These are phyloP conservation scores for Heteromeles arbutifolia DNA, from an alignment of 306 rosid genomes.

Conservation along the genomic window DNA sequence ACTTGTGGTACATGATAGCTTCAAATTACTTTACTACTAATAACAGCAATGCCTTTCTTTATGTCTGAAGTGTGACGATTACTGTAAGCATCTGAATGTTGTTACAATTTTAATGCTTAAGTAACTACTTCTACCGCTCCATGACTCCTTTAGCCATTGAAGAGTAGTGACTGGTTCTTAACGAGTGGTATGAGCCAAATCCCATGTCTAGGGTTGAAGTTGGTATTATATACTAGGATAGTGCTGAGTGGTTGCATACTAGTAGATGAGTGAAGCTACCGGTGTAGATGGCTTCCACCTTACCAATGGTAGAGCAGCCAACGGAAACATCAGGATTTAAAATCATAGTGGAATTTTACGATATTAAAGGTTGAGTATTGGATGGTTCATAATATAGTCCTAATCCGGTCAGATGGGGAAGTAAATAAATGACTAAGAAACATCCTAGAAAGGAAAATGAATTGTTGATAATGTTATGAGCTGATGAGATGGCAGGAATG, in stretches of 20 bases:
- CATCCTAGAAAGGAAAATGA: background rate
- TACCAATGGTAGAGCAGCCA: background rate
- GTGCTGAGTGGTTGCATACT: background rate
- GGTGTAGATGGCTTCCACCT: background rate
- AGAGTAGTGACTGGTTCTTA: background rate
- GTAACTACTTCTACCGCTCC: background rate
- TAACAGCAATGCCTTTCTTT: background rate
- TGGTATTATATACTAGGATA: background rate
- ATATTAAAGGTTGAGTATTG: background rate
- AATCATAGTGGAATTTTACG: background rate
- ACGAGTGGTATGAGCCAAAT: background rate
- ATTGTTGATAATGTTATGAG: background rate
- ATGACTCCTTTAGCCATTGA: background rate
- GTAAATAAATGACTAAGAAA: background rate
- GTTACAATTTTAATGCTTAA: background rate
- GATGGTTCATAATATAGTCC: background rate
- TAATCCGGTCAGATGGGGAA: background rate
- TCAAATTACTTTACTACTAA: background rate
- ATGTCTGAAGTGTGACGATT: background rate
- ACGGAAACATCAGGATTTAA: background rate
- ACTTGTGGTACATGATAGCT: background rate
- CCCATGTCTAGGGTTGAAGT: background rate
- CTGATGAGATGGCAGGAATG: background rate
- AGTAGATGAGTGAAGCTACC: background rate
- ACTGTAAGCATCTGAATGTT: background rate